Base-by-base conservation (phyloP, 78 protist genomes). In the Dictyostelium capitatum region DNA sequence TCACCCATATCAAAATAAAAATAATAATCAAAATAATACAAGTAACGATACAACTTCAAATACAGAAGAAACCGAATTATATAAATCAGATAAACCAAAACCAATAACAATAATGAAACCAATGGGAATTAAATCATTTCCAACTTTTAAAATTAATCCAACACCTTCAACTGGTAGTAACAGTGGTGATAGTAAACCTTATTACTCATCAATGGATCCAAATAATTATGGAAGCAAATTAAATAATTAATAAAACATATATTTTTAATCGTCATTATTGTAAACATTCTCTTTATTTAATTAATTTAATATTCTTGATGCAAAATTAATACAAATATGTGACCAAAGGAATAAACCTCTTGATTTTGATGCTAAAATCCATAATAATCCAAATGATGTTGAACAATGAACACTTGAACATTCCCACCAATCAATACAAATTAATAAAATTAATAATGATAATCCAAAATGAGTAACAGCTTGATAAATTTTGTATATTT, bases 161-260 rank as follows among this genome's bases (percentile, higher is more conserved):
- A 50, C 65, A 28, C 43, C 83, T 19, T 59, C 92, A 12, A 12
- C 46, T 15, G 20, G 28, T 4, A 23, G 30, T 57, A 59, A 20
- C 0, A 14, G 50, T 3, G 17, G 15, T 3, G 3, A 25, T 30
- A 12, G 9, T 25, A 87, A 87, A 64, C 83, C 83, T 32, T 59
- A 77, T 37, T 87, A 87, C 72, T 30, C 85, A 0, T 80, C 93
- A 15, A 87, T 87, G 93, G 93, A 87, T 77, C 84, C 93, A 77
- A 87, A 54, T 64, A 87, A 43, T 48, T 87, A 87, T 87, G 93
- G 93, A 65, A 82, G 93, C 19, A 74, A 79, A 23, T 79, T 37
- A 37, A 37, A 79, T 79, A 37, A 23, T 23, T 47, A 54, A 51
- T 28, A 79, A 79, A 37, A n/a, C 28, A 51, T 51, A 15, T 47